Evolutionary conservation across 2,329 filamentous ascomycete species (phyloP).

Genomic region (Penicillium hesseltinei): DNA sequence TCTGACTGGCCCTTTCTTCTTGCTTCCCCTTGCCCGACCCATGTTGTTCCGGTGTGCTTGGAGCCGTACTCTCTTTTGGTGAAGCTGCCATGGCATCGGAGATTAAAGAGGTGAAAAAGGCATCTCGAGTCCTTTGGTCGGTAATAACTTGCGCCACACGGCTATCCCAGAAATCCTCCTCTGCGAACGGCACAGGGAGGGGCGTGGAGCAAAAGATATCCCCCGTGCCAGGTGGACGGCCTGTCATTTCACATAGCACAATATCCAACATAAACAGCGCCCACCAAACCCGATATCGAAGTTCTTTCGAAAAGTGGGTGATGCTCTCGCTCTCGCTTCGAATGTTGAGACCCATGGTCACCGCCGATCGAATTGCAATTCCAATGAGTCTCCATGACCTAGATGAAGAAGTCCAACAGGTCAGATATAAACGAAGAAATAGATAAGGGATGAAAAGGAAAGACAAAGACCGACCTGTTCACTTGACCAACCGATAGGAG

Average conservation of each 20-base stretch:
- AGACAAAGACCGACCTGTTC: slow-evolving; percentile 36
- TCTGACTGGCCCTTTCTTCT: slow-evolving; percentile 17
- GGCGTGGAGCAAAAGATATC: slow-evolving; percentile 44
- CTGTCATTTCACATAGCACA: slow-evolving; percentile 43
- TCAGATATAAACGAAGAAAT: neutral
- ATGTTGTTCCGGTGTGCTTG: slow-evolving; percentile 13
- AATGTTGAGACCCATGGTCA: slow-evolving; percentile 45
- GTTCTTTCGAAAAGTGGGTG: slow-evolving; percentile 40
- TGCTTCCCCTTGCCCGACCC: slow-evolving; percentile 15
- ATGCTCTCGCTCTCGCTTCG: slow-evolving; percentile 40
- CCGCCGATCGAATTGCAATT: slow-evolving; percentile 42
- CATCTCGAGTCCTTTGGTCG: slow-evolving; percentile 33
- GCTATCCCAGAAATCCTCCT: slow-evolving; percentile 37
- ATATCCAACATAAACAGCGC: slow-evolving; percentile 44
- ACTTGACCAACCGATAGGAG: slow-evolving; percentile 42
- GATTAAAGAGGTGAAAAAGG: slow-evolving; percentile 27
- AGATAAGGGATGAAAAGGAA: neutral
- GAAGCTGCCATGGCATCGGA: neutral
- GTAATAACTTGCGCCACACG: slow-evolving; percentile 35
- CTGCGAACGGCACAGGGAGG: slow-evolving; percentile 40
- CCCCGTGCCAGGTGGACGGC: slow-evolving; percentile 41
- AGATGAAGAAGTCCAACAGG: neutral
- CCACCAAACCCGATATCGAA: slow-evolving; percentile 47
- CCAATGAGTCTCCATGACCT: slow-evolving; percentile 46
- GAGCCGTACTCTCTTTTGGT: slow-evolving; percentile 6